Base-by-base conservation (phyloP, 2,329 filamentous ascomycete genomes). In the Aschersonia sp. region DNA sequence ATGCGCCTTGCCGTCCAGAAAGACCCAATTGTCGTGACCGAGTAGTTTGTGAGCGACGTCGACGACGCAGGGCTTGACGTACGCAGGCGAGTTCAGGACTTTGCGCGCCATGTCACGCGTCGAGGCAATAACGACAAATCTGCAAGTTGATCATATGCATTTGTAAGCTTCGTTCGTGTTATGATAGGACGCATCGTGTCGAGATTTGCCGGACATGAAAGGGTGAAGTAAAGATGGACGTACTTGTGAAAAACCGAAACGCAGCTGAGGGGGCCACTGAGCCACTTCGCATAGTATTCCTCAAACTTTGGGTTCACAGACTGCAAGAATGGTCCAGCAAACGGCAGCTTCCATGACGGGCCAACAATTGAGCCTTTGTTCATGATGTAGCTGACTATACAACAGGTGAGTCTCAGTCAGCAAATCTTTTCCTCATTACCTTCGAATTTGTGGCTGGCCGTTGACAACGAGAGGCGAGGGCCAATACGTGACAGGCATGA, bases 161-260 rank as follows among this genome's bases (percentile, higher is more conserved):
- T 9, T 8, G 35, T 37, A 37, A 37, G 35, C 12, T 37, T 12
- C 35, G 8, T 2, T 37, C 35, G 12, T 37, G 35, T 3, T 9
- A 37, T 8, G 8, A 37, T 12, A 37, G 8, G 35, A 37, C 8
- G 35, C 35, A 12, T 37, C 35, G 29, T 31, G 7, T 29, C 5
- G 8, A 32, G 11, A 8, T 30, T 48, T 12, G 11, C 41, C 14
- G 9, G 31, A 60, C 35, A 37, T 12, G 8, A 37, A 9, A 37
- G 12, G n/a, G 2, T 10, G 32, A 14, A 14, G 12, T n/a, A 1
- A 22, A 11, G 32, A 11, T 12, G 31, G 5, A 22, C 80, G 56
- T 77, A 94, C 87, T 97, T 98, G 79, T 98, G 92, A 72, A 98
- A 98, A 59, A 98, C 88, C 2, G 89, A 95, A 52, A 98, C 92